Base-by-base conservation (phyloP, 1,139 yeast genomes). In the Saccharomyces hybrid region DNA sequence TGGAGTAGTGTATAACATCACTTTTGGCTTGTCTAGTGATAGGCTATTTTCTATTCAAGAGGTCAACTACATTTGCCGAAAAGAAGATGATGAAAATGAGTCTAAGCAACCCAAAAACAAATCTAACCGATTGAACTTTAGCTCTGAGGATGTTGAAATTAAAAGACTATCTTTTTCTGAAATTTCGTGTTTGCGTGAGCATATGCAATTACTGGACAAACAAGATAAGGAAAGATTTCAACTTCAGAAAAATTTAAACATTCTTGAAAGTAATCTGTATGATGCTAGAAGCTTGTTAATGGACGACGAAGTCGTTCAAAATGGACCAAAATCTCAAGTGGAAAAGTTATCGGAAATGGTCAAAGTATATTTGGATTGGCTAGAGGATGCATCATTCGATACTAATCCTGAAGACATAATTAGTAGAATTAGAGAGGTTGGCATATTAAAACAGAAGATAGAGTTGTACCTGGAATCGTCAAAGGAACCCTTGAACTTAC, bases 321-420 rank as follows among this genome's bases (percentile, higher is more conserved):
- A 69, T 28, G 73, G 73, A 1, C 75, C 77, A 8, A 62, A 68
- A 9, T 73, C 73, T 9, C 61, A 78, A 20, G 52, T 76, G 2
- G 73, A 70, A 4, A 66, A 67, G 8, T 73, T 79, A 5, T 61
- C 75, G 1, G 66, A 67, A 0, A 47, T 70, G 2, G 78, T 85
- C 1, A 60, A 73, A 31, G 84, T 82, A 26, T 72, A 77, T 26
- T 72, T 86, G 52, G 95, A 86, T 59, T 88, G 96, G 96, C 73
- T 89, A 41, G 96, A 88, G 54, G 83, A 80, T 61, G 91, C 84
- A 25, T 79, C 88, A 53, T 87, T 82, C 54, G 75, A 74, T 31
- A 79, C 88, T 1, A 59, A 76, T 0, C 57, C 77, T 47, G 73
- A 73, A 55, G 65, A 67, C 49, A 63, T 75, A 41, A 68, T 70